phyloP scores from a whole-genome alignment of 441 rosid species.

The Cnidoscolus chayamansa region DNA sequence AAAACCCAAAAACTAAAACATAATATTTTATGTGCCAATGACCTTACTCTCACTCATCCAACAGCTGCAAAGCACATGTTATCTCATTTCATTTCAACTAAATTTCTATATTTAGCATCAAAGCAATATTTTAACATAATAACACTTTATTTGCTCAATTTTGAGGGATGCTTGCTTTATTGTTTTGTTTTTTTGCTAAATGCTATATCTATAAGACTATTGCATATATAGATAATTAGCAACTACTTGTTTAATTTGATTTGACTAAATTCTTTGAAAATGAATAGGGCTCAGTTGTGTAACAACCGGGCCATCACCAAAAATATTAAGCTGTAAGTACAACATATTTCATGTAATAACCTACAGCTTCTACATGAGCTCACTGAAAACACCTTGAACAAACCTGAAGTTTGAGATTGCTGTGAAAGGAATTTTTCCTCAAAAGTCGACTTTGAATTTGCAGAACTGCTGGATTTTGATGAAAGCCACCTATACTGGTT shows the following conservation, averaged over 20 bases:
- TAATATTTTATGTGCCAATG: not conserved
- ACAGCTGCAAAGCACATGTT: not conserved
- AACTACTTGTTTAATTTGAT: no score
- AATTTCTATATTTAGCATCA: not conserved
- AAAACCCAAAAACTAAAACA: not conserved
- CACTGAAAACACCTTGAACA: constrained; percentile 19
- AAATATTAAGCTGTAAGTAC: no score
- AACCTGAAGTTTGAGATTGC: constrained; percentile 95
- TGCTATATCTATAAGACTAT: no score
- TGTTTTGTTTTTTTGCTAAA: not conserved
- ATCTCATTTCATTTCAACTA: not conserved
- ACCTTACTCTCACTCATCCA: not conserved
- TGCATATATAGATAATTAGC: no score
- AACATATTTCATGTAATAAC: not conserved
- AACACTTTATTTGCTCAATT: not conserved
- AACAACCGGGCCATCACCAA: no score
- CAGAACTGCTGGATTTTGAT: constrained; percentile 62
- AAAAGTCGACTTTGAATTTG: constrained; percentile 69
- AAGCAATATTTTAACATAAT: not conserved
- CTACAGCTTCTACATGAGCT: not conserved
- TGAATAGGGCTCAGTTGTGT: no score
- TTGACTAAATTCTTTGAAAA: no score
- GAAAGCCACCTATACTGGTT: constrained; percentile 99
- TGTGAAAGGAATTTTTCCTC: constrained; percentile 98
- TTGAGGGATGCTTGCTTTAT: not conserved